Evolutionary conservation across 2,329 filamentous ascomycete species (phyloP), one percentile per base, ranked within the genome.

Genomic region (Emmonsia crescens): DNA sequence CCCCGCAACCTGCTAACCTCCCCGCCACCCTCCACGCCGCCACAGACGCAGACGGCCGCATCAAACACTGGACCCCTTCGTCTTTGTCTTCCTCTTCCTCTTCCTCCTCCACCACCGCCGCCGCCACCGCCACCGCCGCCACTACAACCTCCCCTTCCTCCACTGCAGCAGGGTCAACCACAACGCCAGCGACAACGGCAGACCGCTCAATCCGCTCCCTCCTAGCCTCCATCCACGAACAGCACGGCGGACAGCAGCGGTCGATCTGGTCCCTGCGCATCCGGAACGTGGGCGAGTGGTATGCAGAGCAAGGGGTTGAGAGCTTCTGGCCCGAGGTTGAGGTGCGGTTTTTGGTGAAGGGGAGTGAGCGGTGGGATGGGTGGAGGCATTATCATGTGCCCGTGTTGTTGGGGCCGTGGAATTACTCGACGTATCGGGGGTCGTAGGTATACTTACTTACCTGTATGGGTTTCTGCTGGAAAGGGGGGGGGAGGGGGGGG

Each of bases 381-480:
- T 78, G 76, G 74, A 70, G 76, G 56, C 78, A 80, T 69, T 80
- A 79, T 67, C 78, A 80, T 75, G 78, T 80, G 21, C 78, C 78
- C n/a, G 74, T 80, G 56, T 65, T 80, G 60, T 66, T 80, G 63
- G 78, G 78, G 38, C 78, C 78, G 29, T 80, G 77, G 77, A 79
- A 76, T 60, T 80, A 80, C 66, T 79, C 78, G 56, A 80, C 78
- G 33, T 80, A 80, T 67, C 74, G 78, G 59, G 78, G 78, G 12
- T 80, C 78, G 55, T 80, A 67, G 14, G 27, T 16, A n/a, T n/a
- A n/a, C n/a, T n/a, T n/a, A n/a, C n/a, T n/a, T n/a, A n/a, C n/a
- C n/a, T n/a, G n/a, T n/a, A n/a, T n/a, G n/a, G n/a, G n/a, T n/a
- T n/a, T n/a, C n/a, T n/a, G n/a, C n/a, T n/a, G n/a, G n/a, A n/a